These are phyloP conservation scores for Turritis glabra DNA, from an alignment of 345 rosid genomes.

Conservation along the genomic window DNA sequence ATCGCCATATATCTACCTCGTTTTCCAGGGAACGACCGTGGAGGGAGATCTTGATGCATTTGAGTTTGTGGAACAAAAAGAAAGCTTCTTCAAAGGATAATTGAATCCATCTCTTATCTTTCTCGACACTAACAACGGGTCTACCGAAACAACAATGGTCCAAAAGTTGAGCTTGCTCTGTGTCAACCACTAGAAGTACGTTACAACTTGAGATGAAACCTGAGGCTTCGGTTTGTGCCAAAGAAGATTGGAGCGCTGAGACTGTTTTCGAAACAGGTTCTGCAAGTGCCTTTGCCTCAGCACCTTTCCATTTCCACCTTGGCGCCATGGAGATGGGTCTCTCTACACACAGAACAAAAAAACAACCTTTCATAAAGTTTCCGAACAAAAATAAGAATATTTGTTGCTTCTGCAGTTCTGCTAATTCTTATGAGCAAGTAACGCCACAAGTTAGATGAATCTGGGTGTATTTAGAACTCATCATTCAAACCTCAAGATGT, in stretches of 20 bases:
- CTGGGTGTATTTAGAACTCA: too few relatives aligned
- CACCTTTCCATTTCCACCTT: slow-evolving; percentile 85
- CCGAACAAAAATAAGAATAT: not conserved
- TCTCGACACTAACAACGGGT: slow-evolving; percentile 43
- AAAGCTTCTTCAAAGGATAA: slow-evolving; percentile 77
- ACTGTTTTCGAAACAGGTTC: slow-evolving; percentile 60
- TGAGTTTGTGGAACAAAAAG: slow-evolving; percentile 48
- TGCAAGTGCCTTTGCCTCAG: slow-evolving; percentile 59
- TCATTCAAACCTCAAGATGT: not conserved
- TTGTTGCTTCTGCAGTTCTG: too few relatives aligned
- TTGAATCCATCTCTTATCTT: slow-evolving; percentile 63
- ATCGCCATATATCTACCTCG: slow-evolving; percentile 47
- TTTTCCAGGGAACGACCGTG: slow-evolving; percentile 28
- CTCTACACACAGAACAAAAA: not conserved
- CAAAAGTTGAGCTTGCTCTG: slow-evolving; percentile 53
- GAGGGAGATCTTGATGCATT: slow-evolving; percentile 52
- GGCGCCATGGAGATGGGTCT: slow-evolving; percentile 48
- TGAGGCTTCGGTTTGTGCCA: slow-evolving; percentile 38
- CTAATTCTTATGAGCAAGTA: not conserved
- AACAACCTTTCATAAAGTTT: too few relatives aligned
- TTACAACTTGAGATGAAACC: slow-evolving; percentile 50
- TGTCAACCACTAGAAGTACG: slow-evolving; percentile 51
- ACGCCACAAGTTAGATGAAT: too few relatives aligned
- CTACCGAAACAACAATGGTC: slow-evolving; percentile 60
- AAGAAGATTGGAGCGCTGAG: slow-evolving; percentile 50